Conservation (phyloP, 257 asterid species). For the Pogostemon cablin region DNA sequence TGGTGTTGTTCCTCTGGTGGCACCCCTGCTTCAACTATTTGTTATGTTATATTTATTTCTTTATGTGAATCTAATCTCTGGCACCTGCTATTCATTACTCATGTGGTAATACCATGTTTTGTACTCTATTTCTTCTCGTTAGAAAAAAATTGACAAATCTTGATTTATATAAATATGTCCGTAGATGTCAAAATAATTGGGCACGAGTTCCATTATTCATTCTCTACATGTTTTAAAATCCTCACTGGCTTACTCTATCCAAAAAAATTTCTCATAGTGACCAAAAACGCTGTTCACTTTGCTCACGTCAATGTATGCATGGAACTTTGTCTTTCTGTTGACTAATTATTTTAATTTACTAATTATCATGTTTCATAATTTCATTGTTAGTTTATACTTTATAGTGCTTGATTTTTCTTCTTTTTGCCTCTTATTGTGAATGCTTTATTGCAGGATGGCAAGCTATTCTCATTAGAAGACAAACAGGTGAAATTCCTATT, state of each 20-base stretch:
- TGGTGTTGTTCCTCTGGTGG: too few relatives aligned
- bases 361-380: not conserved
- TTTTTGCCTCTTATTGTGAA: not conserved
- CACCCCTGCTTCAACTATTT: too few relatives aligned
- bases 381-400: not conserved
- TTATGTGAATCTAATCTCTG: too few relatives aligned
- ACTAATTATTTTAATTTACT: not conserved
- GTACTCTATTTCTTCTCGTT: too few relatives aligned
- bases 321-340: constrained; percentile 10
- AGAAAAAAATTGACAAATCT: too few relatives aligned
- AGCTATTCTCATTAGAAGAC: constrained; percentile 64
- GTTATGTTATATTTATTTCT: too few relatives aligned
- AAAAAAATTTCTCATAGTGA: not conserved
- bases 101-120: too few relatives aligned
- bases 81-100: too few relatives aligned
- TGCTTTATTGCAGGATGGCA: constrained; percentile 66
- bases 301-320: not conserved
- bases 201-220: not conserved
- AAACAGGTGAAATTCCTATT: constrained; percentile 64
- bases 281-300: not conserved
- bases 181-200: too few relatives aligned
- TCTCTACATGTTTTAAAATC: not conserved
- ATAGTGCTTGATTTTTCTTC: constrained; percentile 13
- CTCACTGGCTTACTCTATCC: not conserved
- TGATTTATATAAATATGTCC: too few relatives aligned